phyloP scores from a whole-genome alignment of 2,329 filamentous ascomycete species.

The Trichoderma guizhouense region DNA sequence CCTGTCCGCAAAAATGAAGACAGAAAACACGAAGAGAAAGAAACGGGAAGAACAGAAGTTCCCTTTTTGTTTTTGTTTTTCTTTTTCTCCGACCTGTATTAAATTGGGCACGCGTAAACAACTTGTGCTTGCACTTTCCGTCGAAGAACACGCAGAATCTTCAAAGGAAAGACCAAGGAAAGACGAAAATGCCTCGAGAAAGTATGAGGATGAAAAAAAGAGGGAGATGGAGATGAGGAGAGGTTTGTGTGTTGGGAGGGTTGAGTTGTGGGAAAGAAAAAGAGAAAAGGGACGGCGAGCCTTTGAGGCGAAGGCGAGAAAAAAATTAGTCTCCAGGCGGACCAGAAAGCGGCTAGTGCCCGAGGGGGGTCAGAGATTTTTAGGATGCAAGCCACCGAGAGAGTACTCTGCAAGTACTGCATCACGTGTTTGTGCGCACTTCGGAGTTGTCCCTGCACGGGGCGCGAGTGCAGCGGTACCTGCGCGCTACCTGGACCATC shows the following conservation, averaged over 20 bases:
- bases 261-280: constrained; percentile 26
- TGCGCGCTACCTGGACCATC: not conserved
- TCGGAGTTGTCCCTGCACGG: not conserved
- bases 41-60: constrained; percentile 33
- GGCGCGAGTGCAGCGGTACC: not conserved
- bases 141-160: constrained; percentile 44
- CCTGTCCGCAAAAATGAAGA: constrained; percentile 30
- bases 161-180: constrained; percentile 48
- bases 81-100: constrained; percentile 34
- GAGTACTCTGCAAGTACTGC: constrained; percentile 7
- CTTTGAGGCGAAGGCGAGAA: constrained; percentile 23
- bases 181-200: constrained; percentile 33
- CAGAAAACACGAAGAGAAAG: constrained; percentile 33
- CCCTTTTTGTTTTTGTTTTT: constrained; percentile 24
- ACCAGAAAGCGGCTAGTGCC: constrained; percentile 32
- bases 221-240: constrained; percentile 30
- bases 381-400: constrained; percentile 10
- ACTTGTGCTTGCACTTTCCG: constrained; percentile 35
- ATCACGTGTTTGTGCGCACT: not conserved
- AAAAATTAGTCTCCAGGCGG: constrained; percentile 19
- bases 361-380: constrained; percentile 23
- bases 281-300: constrained; percentile 26
- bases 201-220: constrained; percentile 29
- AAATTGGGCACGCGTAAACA: constrained; percentile 27
- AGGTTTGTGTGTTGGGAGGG: constrained; percentile 33